Percentiles rank a stretch among this genome's conserved stretches.
Conservation (phyloP, 805 yeast species). For the Citeromyces matritensis region DNA sequence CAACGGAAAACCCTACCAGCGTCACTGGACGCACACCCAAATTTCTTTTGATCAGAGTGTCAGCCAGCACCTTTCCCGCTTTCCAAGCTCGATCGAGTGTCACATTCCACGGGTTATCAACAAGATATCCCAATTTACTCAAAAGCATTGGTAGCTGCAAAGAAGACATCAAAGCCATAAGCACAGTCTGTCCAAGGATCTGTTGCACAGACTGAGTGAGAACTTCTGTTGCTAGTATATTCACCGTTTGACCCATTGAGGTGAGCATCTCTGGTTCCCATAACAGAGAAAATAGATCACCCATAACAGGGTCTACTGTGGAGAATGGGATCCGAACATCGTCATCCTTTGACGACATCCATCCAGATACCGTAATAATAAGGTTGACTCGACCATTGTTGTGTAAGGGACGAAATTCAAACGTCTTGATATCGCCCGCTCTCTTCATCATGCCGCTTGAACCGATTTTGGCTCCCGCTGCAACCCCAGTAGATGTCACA, state of each 20-base stretch:
- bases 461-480: constrained; percentile 86
- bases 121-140: constrained; percentile 73
- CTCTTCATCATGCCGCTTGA: constrained; percentile 71
- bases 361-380: constrained; percentile 84
- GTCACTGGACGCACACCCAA: constrained; percentile 89
- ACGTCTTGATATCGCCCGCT: constrained; percentile 84
- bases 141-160: constrained; percentile 86
- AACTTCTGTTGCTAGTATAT: constrained; percentile 86
- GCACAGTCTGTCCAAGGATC: constrained; percentile 78
- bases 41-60: constrained; percentile 74
- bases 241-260: constrained; percentile 92
- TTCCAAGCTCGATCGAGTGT: constrained; percentile 96
- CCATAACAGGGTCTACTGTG: constrained; percentile 96
- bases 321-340: constrained; percentile 94
- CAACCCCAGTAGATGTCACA: constrained; percentile 83
- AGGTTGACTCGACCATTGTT: constrained; percentile 80
- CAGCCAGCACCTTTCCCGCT: constrained; percentile 85
- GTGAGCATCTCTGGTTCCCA: constrained; percentile 99
- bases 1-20: constrained; percentile 83
- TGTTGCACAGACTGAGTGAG: constrained; percentile 90
- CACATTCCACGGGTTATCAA: constrained; percentile 97
- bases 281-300: constrained; percentile 77
- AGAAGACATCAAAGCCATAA: constrained; percentile 85
- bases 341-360: constrained; percentile 94
- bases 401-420: constrained; percentile 86